A percentile compares a stretch with the other conserved stretches of the same genome.
Conservation (phyloP, 2,329 filamentous ascomycete species). For the Gnomoniopsis smithogilvyi region DNA sequence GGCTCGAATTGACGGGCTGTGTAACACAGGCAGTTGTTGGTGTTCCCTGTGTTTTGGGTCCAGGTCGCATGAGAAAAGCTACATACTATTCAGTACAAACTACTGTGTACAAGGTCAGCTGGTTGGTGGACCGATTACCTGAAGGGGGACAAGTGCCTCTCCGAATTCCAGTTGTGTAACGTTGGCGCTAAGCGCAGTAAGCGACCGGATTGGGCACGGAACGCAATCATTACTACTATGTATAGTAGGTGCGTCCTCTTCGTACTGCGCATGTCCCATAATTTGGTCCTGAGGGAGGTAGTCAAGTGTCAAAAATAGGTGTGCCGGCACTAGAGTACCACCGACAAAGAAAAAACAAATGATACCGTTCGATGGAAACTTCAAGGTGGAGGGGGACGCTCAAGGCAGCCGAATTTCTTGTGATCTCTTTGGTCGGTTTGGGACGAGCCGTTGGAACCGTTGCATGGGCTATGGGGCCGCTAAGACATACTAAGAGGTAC, state of each 20-base stretch:
- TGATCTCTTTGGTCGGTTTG: conserved; percentile 7
- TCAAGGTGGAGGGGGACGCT: neutral
- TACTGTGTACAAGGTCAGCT: too few relatives aligned
- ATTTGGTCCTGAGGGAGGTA: too few relatives aligned
- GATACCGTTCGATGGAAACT: neutral
- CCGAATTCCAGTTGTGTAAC: too few relatives aligned
- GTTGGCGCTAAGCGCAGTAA: too few relatives aligned
- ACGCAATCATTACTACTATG: too few relatives aligned
- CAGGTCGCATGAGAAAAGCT: too few relatives aligned
- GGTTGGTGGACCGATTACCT: too few relatives aligned
- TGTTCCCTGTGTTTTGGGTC: neutral
- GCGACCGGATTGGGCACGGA: too few relatives aligned
- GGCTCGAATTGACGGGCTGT: neutral
- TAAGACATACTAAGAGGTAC: neutral
- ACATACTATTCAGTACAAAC: too few relatives aligned
- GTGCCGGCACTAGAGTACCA: too few relatives aligned
- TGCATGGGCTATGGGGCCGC: conserved; percentile 2
- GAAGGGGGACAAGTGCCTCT: too few relatives aligned
- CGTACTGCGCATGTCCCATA: too few relatives aligned
- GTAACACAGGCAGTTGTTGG: neutral
- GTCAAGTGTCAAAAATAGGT: conserved; percentile 9
- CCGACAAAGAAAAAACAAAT: neutral
- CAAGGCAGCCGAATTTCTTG: conserved; percentile 16
- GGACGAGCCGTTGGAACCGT: conserved; percentile 3
- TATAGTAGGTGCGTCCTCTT: neutral